Evolutionary conservation across 768 basidiomycete species (phyloP).

Genomic region (Hygrocybe coccinea): DNA sequence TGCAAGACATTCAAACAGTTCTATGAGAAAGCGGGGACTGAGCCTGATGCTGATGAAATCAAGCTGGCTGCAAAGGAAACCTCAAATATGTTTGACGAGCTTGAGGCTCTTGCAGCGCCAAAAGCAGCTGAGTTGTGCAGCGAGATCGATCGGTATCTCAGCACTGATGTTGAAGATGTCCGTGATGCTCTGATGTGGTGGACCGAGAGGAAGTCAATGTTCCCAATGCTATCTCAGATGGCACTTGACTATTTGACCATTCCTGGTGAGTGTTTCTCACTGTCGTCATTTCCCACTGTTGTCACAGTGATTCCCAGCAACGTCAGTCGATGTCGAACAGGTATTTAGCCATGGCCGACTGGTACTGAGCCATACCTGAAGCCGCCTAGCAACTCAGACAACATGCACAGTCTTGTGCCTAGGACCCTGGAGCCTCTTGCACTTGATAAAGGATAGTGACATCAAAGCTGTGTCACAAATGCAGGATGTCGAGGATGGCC

Average conservation of each 20-base stretch:
- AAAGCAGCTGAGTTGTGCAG: background rate
- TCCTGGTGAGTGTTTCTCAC: conserved; percentile 4
- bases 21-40: background rate
- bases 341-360: conserved; percentile 23
- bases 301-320: background rate
- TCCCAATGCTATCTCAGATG: conserved; percentile 2
- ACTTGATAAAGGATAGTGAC: conserved; percentile 4
- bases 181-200: conserved; percentile 21
- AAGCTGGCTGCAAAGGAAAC: background rate
- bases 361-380: conserved; percentile 16
- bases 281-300: background rate
- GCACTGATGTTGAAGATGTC: conserved; percentile 10
- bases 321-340: conserved; percentile 26
- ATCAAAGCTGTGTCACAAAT: conserved; percentile 1
- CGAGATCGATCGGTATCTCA: conserved; percentile 22
- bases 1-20: conserved; percentile 10
- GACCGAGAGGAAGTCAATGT: conserved; percentile 10
- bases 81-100: conserved; percentile 17
- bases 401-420: conserved; percentile 21
- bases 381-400: conserved; percentile 15
- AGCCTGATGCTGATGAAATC: no score
- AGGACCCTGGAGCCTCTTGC: conserved; percentile 15
- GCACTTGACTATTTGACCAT: background rate
- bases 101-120: conserved; percentile 5
- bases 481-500: background rate